Conservation (phyloP, 1,284 basidiomycete genomes). For the Cutaneotrichosporon sp. region DNA sequence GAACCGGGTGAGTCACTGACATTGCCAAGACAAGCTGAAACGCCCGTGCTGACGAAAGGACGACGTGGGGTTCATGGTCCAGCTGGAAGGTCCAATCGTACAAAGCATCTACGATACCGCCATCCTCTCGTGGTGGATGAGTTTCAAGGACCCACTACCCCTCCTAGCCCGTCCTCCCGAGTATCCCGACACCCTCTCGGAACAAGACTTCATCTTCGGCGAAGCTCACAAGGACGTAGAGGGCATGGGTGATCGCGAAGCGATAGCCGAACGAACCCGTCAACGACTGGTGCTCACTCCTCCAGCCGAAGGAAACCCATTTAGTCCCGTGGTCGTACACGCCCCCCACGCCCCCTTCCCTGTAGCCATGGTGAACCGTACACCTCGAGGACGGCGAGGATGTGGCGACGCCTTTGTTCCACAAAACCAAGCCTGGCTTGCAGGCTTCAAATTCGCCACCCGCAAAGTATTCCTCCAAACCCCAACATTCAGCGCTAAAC, state of each 20-base stretch:
- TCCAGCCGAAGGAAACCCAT: conserved; percentile 23
- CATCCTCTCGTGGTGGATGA: conserved; percentile 63
- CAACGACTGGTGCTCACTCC: conserved; percentile 22
- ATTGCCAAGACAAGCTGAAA: too few species aligned
- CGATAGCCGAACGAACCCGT: conserved; percentile 23
- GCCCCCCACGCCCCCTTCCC: conserved; percentile 62
- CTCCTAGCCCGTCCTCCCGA: conserved; percentile 42
- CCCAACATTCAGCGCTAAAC: conserved; percentile 68
- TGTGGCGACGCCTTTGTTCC: conserved; percentile 52
- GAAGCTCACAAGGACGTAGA: conserved; percentile 26
- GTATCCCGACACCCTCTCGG: conserved; percentile 9
- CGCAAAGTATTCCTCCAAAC: conserved; percentile 70
- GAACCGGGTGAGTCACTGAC: conserved; percentile 26
- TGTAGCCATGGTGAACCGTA: conserved; percentile 68
- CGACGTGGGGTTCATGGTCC: conserved; percentile 66
- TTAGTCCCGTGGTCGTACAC: conserved; percentile 59
- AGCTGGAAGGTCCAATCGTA: conserved; percentile 67
- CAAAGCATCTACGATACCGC: conserved; percentile 70
- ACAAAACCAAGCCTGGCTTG: conserved; percentile 70
- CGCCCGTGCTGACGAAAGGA: conserved; percentile 64
- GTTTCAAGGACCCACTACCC: conserved; percentile 62
- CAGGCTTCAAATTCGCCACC: conserved; percentile 64
- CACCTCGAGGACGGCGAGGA: conserved; percentile 59
- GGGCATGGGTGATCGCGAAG: conserved; percentile 30
- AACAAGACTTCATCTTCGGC: conserved; percentile 29